Evolutionary conservation across 169 alveolate genomes (phyloP).

Genomic region (Perkinsus marinus): DNA sequence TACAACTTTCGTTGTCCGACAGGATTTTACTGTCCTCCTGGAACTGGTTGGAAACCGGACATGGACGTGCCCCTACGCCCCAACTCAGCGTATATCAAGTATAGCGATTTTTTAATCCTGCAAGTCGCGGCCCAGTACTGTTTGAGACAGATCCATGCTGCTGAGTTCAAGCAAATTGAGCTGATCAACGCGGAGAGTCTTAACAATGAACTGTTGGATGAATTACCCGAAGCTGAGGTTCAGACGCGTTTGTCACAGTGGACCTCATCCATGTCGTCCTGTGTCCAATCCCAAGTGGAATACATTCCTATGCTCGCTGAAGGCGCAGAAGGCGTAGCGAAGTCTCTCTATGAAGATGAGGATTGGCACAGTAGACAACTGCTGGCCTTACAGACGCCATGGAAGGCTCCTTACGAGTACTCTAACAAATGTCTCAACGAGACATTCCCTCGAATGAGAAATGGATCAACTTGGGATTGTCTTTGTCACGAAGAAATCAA

Average conservation of each 20-base stretch:
- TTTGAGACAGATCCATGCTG: not conserved
- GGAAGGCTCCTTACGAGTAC: not conserved
- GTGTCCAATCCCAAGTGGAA: not conserved
- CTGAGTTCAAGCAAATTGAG: not conserved
- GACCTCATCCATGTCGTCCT: not conserved
- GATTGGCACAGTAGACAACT: not conserved
- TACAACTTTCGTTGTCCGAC: conserved; percentile 8
- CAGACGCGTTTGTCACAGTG: not conserved
- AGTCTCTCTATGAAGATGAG: not conserved
- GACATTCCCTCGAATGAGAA: not conserved
- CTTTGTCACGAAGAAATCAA: not conserved
- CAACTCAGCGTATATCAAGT: not conserved
- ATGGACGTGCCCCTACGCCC: not conserved
- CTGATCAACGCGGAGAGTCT: not conserved
- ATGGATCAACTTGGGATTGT: not conserved
- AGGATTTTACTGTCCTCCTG: conserved; percentile 7
- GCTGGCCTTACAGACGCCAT: not conserved
- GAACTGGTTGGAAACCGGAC: conserved; percentile 4
- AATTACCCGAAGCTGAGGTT: not conserved
- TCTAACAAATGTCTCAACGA: not conserved
- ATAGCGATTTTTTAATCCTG: not conserved
- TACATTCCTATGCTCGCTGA: not conserved
- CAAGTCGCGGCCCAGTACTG: conserved; percentile 6
- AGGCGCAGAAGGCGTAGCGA: not conserved
- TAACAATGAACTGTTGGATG: not conserved